Conservation (phyloP, 495 filamentous ascomycete species). For the Penicillium herquei region DNA sequence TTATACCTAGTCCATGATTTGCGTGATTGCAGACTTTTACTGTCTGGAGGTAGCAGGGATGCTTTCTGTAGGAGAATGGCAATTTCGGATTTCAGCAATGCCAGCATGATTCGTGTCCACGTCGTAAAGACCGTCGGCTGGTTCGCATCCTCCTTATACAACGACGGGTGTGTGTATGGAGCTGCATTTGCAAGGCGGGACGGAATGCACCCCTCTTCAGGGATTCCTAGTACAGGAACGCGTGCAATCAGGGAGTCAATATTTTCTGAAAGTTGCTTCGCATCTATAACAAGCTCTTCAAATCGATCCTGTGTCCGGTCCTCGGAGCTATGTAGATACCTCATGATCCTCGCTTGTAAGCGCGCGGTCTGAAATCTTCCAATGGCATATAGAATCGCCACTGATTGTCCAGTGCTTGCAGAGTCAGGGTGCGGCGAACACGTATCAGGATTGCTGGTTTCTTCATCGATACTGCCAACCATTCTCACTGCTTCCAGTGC, state of each 20-base stretch:
- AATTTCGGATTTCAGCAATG: not conserved
- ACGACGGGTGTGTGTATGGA: not conserved
- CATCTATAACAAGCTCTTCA: too few relatives aligned
- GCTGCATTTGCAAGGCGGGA: not conserved
- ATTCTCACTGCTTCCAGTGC: too few relatives aligned
- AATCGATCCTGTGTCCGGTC: not conserved
- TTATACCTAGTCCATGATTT: too few relatives aligned
- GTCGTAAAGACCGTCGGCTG: not conserved
- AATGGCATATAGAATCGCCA: not conserved
- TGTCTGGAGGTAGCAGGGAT: not conserved
- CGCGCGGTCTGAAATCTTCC: constrained; percentile 6
- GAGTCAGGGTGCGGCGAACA: not conserved
- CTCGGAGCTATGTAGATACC: not conserved
- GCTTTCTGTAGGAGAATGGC: not conserved
- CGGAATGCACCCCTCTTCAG: constrained; percentile 3
- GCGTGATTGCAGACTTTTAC: too few relatives aligned
- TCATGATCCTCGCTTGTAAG: constrained; percentile 1
- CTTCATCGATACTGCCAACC: not conserved
- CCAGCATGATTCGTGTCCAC: constrained; percentile 2
- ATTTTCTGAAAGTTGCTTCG: too few relatives aligned
- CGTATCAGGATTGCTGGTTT: not conserved
- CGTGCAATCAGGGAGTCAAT: too few relatives aligned
- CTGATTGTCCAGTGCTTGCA: not conserved
- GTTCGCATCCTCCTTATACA: not conserved
- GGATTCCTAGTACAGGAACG: not conserved